phyloP scores from a whole-genome alignment of 2,329 filamentous ascomycete genomes.

The Chalaropsis ovoidea region DNA sequence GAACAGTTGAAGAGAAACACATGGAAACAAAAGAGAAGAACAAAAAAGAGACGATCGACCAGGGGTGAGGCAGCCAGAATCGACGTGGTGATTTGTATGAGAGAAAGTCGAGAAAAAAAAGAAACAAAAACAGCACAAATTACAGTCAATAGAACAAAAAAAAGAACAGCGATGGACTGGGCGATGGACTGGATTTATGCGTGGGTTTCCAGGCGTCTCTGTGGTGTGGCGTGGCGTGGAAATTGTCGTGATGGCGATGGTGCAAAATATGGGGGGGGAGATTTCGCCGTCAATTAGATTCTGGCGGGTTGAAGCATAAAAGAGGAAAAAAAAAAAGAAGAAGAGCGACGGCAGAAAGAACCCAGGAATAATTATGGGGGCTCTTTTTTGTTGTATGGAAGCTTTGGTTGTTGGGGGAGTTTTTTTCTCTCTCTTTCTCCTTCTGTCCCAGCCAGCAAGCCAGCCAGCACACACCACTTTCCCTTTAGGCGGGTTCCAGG shows the following conservation, averaged over 20 bases:
- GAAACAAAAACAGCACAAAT: background rate
- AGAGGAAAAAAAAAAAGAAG: slow-evolving; percentile 19
- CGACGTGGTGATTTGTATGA: background rate
- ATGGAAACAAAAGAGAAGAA: slow-evolving; percentile 7
- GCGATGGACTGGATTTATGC: background rate
- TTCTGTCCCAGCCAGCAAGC: background rate
- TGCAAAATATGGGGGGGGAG: slow-evolving; percentile 12
- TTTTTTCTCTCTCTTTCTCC: background rate
- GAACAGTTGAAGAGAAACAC: slow-evolving; percentile 8
- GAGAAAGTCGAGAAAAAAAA: background rate
- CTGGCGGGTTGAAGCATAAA: slow-evolving; percentile 1
- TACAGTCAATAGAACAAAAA: background rate
- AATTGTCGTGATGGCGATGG: slow-evolving; percentile 12
- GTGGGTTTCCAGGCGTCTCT: background rate
- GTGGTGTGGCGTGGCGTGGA: background rate
- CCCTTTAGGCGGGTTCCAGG: slow-evolving; percentile 1
- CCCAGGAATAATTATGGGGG: slow-evolving; percentile 17
- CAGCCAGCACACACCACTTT: background rate
- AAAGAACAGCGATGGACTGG: background rate
- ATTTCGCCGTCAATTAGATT: slow-evolving; percentile 10
- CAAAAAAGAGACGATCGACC: slow-evolving; percentile 15
- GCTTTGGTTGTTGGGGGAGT: slow-evolving; percentile 18
- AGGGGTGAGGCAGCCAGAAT: background rate
- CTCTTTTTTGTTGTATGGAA: slow-evolving; percentile 18
- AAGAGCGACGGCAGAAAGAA: slow-evolving; percentile 10